These are phyloP conservation scores for Trametes sp. DNA, from an alignment of 1,284 basidiomycete species.

Conservation along the genomic window DNA sequence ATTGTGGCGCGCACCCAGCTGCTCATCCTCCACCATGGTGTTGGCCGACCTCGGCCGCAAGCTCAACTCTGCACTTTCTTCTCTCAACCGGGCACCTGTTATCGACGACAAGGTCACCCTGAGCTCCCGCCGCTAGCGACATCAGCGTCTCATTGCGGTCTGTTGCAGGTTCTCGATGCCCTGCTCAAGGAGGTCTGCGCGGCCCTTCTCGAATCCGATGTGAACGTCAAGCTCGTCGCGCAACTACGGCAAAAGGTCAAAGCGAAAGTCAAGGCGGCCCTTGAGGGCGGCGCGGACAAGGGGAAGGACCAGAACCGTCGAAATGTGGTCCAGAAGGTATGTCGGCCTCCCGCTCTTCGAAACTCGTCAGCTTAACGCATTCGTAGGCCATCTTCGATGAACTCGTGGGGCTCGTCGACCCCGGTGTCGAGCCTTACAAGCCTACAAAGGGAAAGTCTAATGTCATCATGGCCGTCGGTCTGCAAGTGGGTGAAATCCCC, in stretches of 20 bases:
- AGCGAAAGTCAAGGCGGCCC: constrained; percentile 78
- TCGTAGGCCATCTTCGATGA: constrained; percentile 94
- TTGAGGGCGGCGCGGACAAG: constrained; percentile 80
- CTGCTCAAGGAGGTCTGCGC: constrained; percentile 95
- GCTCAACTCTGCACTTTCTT: constrained; percentile 93
- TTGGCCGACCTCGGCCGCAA: constrained; percentile 94
- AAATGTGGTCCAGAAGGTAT: constrained; percentile 89
- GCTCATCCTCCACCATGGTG: constrained; percentile 73
- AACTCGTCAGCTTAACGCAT: not conserved
- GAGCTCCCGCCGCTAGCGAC: not conserved
- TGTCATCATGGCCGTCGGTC: constrained; percentile 97
- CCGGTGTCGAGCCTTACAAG: constrained; percentile 93
- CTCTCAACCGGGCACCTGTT: constrained; percentile 85
- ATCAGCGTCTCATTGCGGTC: not conserved
- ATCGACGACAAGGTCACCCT: constrained; percentile 85
- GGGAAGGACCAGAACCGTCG: constrained; percentile 85
- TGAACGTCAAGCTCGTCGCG: constrained; percentile 97
- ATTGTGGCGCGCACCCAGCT: constrained; percentile 15
- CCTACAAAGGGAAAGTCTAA: constrained; percentile 95
- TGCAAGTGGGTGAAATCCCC: constrained; percentile 67
- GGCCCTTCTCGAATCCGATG: constrained; percentile 95
- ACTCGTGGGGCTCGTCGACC: constrained; percentile 94
- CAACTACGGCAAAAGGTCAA: constrained; percentile 91
- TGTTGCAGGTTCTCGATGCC: constrained; percentile 84
- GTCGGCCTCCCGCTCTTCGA: constrained; percentile 27